A percentile compares a stretch with the other conserved stretches of the same genome.
phyloP scores from a whole-genome alignment of 1,284 basidiomycete genomes.

The Ustilago cynodontis region DNA sequence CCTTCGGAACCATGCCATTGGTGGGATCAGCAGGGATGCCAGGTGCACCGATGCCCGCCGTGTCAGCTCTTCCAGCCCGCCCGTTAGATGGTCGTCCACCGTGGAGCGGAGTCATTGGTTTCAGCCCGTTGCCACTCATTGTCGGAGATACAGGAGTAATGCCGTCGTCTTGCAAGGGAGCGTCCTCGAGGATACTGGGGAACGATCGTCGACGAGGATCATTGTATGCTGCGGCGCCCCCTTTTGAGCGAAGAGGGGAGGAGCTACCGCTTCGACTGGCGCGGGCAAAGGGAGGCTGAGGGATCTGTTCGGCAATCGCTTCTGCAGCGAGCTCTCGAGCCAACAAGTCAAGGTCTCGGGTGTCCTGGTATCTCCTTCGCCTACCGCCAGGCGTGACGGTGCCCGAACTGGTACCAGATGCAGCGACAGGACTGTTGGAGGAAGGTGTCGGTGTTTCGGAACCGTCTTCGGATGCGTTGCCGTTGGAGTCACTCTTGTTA shows the following conservation, averaged over 20 bases:
- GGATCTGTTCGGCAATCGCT: slow-evolving; percentile 45
- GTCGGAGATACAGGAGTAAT: slow-evolving; percentile 11
- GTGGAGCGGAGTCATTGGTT: slow-evolving; percentile 38
- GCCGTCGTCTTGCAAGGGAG: slow-evolving; percentile 35
- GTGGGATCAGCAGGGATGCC: slow-evolving; percentile 21
- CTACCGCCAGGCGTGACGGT: slow-evolving; percentile 37
- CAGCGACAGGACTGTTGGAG: slow-evolving; percentile 15
- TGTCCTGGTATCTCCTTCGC: slow-evolving; percentile 54
- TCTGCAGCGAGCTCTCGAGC: slow-evolving; percentile 62
- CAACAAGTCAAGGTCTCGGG: slow-evolving; percentile 57
- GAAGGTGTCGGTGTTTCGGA: slow-evolving; percentile 27
- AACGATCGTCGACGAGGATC: slow-evolving; percentile 50
- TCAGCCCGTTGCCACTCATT: slow-evolving; percentile 15
- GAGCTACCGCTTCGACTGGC: slow-evolving; percentile 47
- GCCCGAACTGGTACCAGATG: slow-evolving; percentile 22
- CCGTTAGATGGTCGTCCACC: background rate
- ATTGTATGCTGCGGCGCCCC: slow-evolving; percentile 18
- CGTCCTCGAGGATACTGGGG: slow-evolving; percentile 48
- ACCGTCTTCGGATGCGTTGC: slow-evolving; percentile 3
- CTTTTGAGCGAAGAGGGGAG: slow-evolving; percentile 42
- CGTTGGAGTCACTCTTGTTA: slow-evolving; percentile 9
- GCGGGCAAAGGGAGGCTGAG: slow-evolving; percentile 43
- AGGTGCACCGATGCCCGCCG: background rate
- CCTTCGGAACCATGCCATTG: slow-evolving; percentile 34
- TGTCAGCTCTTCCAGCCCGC: slow-evolving; percentile 6